Evolutionary conservation across 345 rosid species (phyloP).

Genomic region (Psidium friedrichsthalianum): DNA sequence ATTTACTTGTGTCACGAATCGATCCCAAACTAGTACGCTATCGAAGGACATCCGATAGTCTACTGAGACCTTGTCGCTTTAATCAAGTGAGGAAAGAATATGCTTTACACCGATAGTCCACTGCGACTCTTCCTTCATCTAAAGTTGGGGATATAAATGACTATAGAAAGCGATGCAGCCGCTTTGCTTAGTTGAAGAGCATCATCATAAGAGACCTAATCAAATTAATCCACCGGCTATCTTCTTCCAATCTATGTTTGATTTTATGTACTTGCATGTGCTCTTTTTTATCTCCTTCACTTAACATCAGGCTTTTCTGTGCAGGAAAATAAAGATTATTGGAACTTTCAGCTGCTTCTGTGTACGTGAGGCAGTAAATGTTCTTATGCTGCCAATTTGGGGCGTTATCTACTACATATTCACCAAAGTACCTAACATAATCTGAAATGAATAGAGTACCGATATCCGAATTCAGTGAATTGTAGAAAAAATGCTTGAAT

Average conservation of each 20-base stretch:
- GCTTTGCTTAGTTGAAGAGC: background rate
- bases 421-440: background rate
- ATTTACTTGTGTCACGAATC: background rate
- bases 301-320: background rate
- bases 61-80: background rate
- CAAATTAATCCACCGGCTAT: background rate
- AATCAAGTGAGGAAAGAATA: background rate
- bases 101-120: background rate
- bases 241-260: background rate
- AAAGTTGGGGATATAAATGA: background rate
- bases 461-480: background rate
- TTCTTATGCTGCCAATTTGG: background rate
- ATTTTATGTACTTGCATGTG: background rate
- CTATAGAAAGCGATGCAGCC: background rate
- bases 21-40: background rate
- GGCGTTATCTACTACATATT: background rate
- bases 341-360: background rate
- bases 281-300: background rate
- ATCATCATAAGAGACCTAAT: background rate
- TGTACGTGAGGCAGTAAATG: background rate
- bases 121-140: background rate
- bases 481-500: background rate
- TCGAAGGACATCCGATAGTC: background rate
- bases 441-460: background rate
- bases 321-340: background rate